Evolutionary conservation across 495 filamentous ascomycete species (phyloP).

Genomic region (Cercophora newfieldiana): DNA sequence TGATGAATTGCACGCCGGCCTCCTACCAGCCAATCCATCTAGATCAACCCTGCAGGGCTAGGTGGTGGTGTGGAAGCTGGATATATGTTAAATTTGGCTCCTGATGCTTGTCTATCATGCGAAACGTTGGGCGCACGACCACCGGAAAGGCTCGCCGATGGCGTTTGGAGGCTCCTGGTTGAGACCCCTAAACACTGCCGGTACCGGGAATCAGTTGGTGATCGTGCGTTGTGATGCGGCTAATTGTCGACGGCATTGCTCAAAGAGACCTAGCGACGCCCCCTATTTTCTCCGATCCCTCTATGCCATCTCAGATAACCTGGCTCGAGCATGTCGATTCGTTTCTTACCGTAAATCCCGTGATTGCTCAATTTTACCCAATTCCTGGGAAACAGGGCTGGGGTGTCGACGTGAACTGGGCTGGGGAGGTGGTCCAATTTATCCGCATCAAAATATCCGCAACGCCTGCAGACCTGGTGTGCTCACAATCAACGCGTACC

Average conservation of each 20-base stretch:
- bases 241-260: constrained; percentile 21
- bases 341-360: constrained; percentile 24
- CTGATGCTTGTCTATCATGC: constrained; percentile 10
- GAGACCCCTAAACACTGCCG: constrained; percentile 7
- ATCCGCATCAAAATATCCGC: constrained; percentile 23
- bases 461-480: constrained; percentile 12
- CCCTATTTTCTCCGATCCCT: constrained; percentile 19
- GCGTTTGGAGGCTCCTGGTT: constrained; percentile 4
- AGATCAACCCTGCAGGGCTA: constrained; percentile 40
- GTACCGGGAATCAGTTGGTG: constrained; percentile 21
- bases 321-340: constrained; percentile 16
- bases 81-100: constrained; percentile 35
- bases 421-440: constrained; percentile 23
- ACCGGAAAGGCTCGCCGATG: not conserved
- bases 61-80: constrained; percentile 47
- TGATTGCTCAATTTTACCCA: constrained; percentile 21
- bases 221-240: constrained; percentile 12
- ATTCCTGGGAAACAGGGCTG: constrained; percentile 30
- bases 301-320: constrained; percentile 11
- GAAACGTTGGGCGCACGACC: constrained; percentile 14
- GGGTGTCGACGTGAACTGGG: constrained; percentile 6
- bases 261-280: constrained; percentile 15
- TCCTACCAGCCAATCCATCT: constrained; percentile 43
- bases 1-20: constrained; percentile 49
- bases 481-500: constrained; percentile 16